A percentile compares a stretch with the other conserved stretches of the same genome.
Evolutionary conservation across 805 yeast genomes (phyloP).

Genomic region (Wickerhamomyces rabaulensis): DNA sequence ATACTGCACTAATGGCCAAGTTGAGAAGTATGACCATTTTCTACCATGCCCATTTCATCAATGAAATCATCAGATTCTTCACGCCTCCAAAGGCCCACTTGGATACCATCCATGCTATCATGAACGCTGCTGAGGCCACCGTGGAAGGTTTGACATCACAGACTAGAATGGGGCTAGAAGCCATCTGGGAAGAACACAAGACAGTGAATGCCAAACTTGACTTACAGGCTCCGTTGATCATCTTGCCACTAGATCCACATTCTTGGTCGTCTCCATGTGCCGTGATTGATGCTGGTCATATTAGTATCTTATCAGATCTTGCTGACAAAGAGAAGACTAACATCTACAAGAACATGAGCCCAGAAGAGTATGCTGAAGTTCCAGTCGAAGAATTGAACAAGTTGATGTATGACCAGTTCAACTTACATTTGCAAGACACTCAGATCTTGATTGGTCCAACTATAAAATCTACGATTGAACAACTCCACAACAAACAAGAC

Average conservation of each 20-base stretch:
- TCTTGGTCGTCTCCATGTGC: slow-evolving; percentile 84
- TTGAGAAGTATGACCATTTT: slow-evolving; percentile 84
- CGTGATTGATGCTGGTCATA: slow-evolving; percentile 93
- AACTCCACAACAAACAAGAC: slow-evolving; percentile 44
- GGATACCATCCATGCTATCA: slow-evolving; percentile 84
- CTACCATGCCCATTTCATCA: slow-evolving; percentile 81
- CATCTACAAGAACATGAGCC: slow-evolving; percentile 58
- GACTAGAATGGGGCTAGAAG: slow-evolving; percentile 87
- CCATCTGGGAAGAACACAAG: slow-evolving; percentile 91
- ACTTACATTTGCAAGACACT: slow-evolving; percentile 72
- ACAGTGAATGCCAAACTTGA: slow-evolving; percentile 83
- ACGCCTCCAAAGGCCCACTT: slow-evolving; percentile 80
- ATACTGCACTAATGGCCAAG: slow-evolving; percentile 67
- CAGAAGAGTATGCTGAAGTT: slow-evolving; percentile 65
- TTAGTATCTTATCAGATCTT: slow-evolving; percentile 75
- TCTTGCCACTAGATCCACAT: slow-evolving; percentile 76
- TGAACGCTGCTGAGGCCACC: slow-evolving; percentile 93
- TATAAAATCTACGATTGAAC: slow-evolving; percentile 71
- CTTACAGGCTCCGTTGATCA: slow-evolving; percentile 87
- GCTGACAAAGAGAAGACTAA: slow-evolving; percentile 65
- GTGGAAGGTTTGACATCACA: slow-evolving; percentile 87
- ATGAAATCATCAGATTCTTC: slow-evolving; percentile 70
- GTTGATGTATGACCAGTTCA: slow-evolving; percentile 86
- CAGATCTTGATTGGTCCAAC: slow-evolving; percentile 84
- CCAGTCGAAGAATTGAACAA: slow-evolving; percentile 30